These are phyloP conservation scores for Penicillium palitans DNA, from an alignment of 2,329 filamentous ascomycete species.

Conservation along the genomic window DNA sequence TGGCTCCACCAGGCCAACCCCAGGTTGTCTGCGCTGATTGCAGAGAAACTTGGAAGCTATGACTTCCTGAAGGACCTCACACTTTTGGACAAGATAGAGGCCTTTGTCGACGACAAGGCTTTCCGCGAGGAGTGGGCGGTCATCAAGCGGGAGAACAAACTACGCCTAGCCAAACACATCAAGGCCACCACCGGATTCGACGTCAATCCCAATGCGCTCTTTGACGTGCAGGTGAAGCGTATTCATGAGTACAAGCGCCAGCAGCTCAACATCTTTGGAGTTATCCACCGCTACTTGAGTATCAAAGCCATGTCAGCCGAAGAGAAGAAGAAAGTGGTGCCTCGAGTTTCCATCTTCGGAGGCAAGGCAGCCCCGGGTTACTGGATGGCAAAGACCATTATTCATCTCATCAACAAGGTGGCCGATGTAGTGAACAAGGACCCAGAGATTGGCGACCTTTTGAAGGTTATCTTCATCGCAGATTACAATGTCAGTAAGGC, in stretches of 20 bases:
- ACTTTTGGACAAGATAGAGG: conserved; percentile 78
- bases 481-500: conserved; percentile 99
- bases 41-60: conserved; percentile 79
- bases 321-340: conserved; percentile 80
- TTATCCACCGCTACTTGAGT: conserved; percentile 88
- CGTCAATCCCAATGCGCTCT: conserved; percentile 84
- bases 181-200: conserved; percentile 74
- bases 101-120: conserved; percentile 77
- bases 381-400: conserved; percentile 99
- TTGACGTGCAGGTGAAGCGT: conserved; percentile 97
- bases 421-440: conserved; percentile 90
- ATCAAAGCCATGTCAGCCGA: conserved; percentile 83
- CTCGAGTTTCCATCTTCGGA: conserved; percentile 92
- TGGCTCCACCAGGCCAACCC: conserved; percentile 99
- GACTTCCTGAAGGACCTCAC: conserved; percentile 90
- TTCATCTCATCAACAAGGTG: conserved; percentile 92
- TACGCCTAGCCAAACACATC: conserved; percentile 87
- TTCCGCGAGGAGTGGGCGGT: conserved; percentile 95
- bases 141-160: conserved; percentile 96
- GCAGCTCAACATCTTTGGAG: conserved; percentile 97
- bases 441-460: conserved; percentile 82
- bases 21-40: conserved; percentile 84
- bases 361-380: conserved; percentile 97
- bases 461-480: conserved; percentile 96
- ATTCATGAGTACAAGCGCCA: conserved; percentile 99